Percentiles rank a stretch among this genome's conserved stretches.
Evolutionary conservation across 2,329 filamentous ascomycete species (phyloP).

Genomic region (Daldinia sp.): DNA sequence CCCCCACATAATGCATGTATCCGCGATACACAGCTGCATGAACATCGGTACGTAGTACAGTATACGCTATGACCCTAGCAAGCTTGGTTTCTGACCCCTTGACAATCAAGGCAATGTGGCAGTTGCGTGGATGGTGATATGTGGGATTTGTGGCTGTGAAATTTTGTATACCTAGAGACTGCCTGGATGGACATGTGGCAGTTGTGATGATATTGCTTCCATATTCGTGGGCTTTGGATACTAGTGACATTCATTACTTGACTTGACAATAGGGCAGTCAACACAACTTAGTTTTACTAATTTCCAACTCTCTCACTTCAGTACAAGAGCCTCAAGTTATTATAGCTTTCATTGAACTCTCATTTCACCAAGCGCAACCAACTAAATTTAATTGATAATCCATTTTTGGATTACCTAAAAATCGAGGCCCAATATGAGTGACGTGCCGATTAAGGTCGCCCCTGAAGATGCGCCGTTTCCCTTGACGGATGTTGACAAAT

Average conservation of each 20-base stretch:
- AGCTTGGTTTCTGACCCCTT: background rate
- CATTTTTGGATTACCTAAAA: background rate
- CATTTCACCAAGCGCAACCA: background rate
- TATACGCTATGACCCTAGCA: background rate
- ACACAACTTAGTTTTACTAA: background rate
- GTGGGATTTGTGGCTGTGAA: background rate
- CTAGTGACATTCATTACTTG: background rate
- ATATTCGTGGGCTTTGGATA: background rate
- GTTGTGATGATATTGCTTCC: background rate
- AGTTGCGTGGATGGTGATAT: background rate
- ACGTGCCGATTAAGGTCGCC: slow-evolving; percentile 39
- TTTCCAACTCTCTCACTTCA: background rate
- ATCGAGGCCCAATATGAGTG: slow-evolving; percentile 49
- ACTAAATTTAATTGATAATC: background rate
- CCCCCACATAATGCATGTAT: background rate
- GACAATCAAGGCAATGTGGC: background rate
- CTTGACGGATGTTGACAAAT: slow-evolving; percentile 66
- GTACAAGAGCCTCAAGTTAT: background rate
- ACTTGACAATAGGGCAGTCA: background rate
- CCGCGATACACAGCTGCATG: background rate
- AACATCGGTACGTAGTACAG: background rate
- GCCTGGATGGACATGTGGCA: background rate
- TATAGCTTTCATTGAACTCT: background rate
- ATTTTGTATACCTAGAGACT: background rate
- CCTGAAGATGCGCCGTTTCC: slow-evolving; percentile 61